Conservation (phyloP, 768 basidiomycete genomes). For the Hericium coralloides region DNA sequence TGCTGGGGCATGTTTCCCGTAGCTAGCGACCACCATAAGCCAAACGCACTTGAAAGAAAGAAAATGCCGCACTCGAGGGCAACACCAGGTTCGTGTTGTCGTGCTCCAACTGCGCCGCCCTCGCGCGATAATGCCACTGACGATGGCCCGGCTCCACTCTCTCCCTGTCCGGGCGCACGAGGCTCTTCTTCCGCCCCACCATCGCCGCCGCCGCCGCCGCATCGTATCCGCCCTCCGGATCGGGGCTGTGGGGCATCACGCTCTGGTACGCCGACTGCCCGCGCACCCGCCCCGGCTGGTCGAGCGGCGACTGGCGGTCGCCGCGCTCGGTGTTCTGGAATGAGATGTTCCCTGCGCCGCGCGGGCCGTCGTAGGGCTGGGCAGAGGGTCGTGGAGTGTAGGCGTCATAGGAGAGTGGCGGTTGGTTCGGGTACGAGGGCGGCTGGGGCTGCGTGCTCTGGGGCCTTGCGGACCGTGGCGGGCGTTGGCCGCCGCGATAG, state of each 20-base stretch:
- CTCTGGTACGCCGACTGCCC: conserved; percentile 37
- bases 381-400: conserved; percentile 12
- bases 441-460: conserved; percentile 16
- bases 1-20: conserved; percentile 74
- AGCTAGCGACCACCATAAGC: conserved; percentile 26
- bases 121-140: conserved; percentile 89
- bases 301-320: conserved; percentile 51
- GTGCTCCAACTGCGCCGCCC: conserved; percentile 70
- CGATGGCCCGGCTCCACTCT: conserved; percentile 93
- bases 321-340: conserved; percentile 66
- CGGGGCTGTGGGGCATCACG: conserved; percentile 32
- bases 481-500: conserved; percentile 23
- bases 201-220: conserved; percentile 35
- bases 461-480: conserved; percentile 27
- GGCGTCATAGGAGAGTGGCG: conserved; percentile 13
- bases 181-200: conserved; percentile 79
- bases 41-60: not conserved
- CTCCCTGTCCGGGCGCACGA: conserved; percentile 89
- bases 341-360: conserved; percentile 39
- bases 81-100: conserved; percentile 63
- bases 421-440: conserved; percentile 16
- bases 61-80: conserved; percentile 64
- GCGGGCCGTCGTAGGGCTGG: conserved; percentile 4
- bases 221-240: conserved; percentile 20
- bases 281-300: conserved; percentile 41